phyloP scores from a whole-genome alignment of 169 alveolate genomes.

The Hepatocystis sp. region DNA sequence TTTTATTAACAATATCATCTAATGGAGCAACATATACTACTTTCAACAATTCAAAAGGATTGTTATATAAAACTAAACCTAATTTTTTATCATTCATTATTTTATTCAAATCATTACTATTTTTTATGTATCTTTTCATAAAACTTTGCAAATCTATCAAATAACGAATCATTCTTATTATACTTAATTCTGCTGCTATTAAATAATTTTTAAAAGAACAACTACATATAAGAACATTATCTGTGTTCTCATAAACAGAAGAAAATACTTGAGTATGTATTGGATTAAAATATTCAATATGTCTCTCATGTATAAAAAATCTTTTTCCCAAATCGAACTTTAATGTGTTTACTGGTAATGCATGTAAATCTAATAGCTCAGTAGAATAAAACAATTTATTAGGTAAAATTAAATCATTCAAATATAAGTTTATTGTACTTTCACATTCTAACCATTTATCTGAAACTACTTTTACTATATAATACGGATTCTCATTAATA shows the following conservation, averaged over 20 bases:
- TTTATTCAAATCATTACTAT: slow-evolving; percentile 16
- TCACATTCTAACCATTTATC: slow-evolving; percentile 93
- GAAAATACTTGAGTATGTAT: slow-evolving; percentile 82
- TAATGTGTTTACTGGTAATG: slow-evolving; percentile 92
- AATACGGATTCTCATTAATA: slow-evolving; percentile 92
- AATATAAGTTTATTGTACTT: slow-evolving; percentile 79
- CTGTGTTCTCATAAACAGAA: slow-evolving; percentile 77
- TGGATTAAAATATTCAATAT: slow-evolving; percentile 74
- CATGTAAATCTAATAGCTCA: slow-evolving; percentile 95
- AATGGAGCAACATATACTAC: slow-evolving; percentile 67
- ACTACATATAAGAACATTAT: slow-evolving; percentile 79
- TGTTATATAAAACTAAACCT: slow-evolving; percentile 9
- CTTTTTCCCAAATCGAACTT: slow-evolving; percentile 90
- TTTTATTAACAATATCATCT: slow-evolving; percentile 39
- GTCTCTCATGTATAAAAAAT: slow-evolving; percentile 77
- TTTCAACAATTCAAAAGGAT: slow-evolving; percentile 17
- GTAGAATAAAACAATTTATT: slow-evolving; percentile 94
- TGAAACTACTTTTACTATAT: slow-evolving; percentile 96
- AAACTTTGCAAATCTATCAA: slow-evolving; percentile 4
- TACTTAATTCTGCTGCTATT: slow-evolving; percentile 43
- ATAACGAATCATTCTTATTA: slow-evolving; percentile 6
- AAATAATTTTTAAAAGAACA: slow-evolving; percentile 61
- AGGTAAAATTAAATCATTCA: slow-evolving; percentile 91
- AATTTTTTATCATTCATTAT: slow-evolving; percentile 30
- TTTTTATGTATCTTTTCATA: slow-evolving; percentile 23